Evolutionary conservation across 2,329 filamentous ascomycete genomes (phyloP), one percentile per base, ranked within the genome.

Genomic region (Fusarium luffae): DNA sequence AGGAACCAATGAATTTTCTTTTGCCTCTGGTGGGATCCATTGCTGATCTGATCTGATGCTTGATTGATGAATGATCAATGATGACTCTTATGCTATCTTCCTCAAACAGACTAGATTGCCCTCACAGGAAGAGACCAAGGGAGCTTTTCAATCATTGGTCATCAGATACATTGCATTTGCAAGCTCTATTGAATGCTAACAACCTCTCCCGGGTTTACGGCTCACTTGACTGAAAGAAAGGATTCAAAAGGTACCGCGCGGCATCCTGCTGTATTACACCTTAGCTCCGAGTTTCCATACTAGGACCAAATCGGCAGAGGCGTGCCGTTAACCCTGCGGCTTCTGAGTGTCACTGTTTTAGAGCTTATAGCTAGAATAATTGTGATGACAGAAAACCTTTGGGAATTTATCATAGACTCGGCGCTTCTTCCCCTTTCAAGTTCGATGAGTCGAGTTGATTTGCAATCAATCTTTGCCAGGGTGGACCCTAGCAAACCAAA

Each of bases 121-220:
- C 10, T 30, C 47, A 32, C 51, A 50, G 25, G 18, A 58, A 60
- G 47, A 16, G 47, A 30, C 37, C 47, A 49, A 51, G n/a, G 21
- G 14, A 54, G 37, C 47, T 37, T 40, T 23, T 16, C 5, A 37
- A 18, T 46, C 37, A 66, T 60, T 66, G 48, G 61, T 61, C 54
- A 66, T 49, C 54, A 49, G 27, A 41, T 42, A 65, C 54, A 54
- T 56, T 21, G 25, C 49, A 51, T 51, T 51, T 41, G 23, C 41
- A 41, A 54, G 34, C 34, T 49, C 18, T 30, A 21, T 13, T 27
- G 27, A 44, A 47, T 43, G 44, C 42, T 43, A 42, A 28, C 21
- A 41, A 49, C 56, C 41, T 55, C 56, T 68, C 46, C 72, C 72
- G 72, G 72, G 72, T 71, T 74, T 74, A 73, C 72, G 72, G 70